Evolutionary conservation across 2,329 filamentous ascomycete genomes (phyloP).

Genomic region (Cladorrhinum sp.): DNA sequence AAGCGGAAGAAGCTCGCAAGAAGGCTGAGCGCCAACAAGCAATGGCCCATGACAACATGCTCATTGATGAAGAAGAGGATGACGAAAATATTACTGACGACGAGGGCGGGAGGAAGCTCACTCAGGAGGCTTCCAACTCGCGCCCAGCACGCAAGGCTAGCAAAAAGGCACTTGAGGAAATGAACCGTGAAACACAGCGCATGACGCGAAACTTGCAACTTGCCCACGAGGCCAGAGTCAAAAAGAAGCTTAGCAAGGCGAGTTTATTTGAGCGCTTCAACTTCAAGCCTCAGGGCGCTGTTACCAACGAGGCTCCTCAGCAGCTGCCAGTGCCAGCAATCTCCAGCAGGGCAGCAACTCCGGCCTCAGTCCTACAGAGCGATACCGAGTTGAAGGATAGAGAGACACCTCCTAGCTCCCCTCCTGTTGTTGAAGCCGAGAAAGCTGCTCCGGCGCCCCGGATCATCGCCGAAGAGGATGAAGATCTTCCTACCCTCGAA

Average conservation of each 20-base stretch:
- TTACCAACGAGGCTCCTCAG: slow-evolving; percentile 31
- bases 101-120: slow-evolving; percentile 62
- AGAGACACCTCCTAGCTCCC: slow-evolving; percentile 72
- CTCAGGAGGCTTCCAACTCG: slow-evolving; percentile 54
- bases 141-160: slow-evolving; percentile 77
- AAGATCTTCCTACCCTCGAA: slow-evolving; percentile 40
- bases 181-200: slow-evolving; percentile 91
- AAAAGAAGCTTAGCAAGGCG: slow-evolving; percentile 83
- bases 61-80: slow-evolving; percentile 37
- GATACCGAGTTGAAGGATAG: slow-evolving; percentile 51
- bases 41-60: slow-evolving; percentile 35
- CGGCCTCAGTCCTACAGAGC: slow-evolving; percentile 43
- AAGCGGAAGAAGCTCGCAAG: slow-evolving; percentile 56
- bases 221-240: slow-evolving; percentile 82
- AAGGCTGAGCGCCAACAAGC: slow-evolving; percentile 43
- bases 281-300: slow-evolving; percentile 50
- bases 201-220: slow-evolving; percentile 88
- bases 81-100: slow-evolving; percentile 59
- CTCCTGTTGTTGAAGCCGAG: slow-evolving; percentile 36
- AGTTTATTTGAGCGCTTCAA: slow-evolving; percentile 84
- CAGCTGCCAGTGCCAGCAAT: slow-evolving; percentile 43
- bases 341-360: slow-evolving; percentile 55
- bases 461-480: slow-evolving; percentile 26
- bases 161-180: slow-evolving; percentile 92
- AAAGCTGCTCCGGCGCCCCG: slow-evolving; percentile 21